These are phyloP conservation scores for Ceratobasidium sp. DNA, from an alignment of 1,284 basidiomycete species.

Conservation along the genomic window DNA sequence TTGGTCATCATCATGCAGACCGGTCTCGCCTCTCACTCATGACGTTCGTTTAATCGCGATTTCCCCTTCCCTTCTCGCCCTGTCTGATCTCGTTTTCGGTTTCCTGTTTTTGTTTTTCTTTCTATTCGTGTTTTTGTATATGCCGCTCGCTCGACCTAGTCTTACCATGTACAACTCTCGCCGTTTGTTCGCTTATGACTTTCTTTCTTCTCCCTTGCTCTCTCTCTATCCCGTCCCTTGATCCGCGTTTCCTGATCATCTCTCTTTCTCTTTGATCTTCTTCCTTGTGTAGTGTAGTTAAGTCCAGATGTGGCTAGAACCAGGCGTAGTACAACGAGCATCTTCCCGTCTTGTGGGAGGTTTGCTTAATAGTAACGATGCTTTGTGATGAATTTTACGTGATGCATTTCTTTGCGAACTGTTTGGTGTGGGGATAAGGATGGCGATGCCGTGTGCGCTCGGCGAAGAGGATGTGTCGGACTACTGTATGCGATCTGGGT, in stretches of 20 bases:
- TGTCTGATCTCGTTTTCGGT: slow-evolving; percentile 18
- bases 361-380: too few relatives aligned
- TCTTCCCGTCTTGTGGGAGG: too few relatives aligned
- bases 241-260: too few relatives aligned
- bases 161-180: slow-evolving; percentile 7
- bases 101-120: not conserved
- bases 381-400: slow-evolving; percentile 24
- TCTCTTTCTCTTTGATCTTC: too few relatives aligned
- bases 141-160: slow-evolving; percentile 6
- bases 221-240: not conserved
- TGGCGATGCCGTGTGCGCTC: too few relatives aligned
- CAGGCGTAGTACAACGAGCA: too few relatives aligned
- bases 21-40: slow-evolving; percentile 5
- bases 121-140: slow-evolving; percentile 2
- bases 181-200: not conserved
- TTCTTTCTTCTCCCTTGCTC: not conserved
- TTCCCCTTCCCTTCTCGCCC: not conserved
- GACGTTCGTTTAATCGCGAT: not conserved
- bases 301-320: too few relatives aligned
- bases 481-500: too few relatives aligned
- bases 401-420: too few relatives aligned
- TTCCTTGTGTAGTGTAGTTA: too few relatives aligned
- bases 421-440: too few relatives aligned
- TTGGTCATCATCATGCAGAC: not conserved
- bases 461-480: too few relatives aligned